Percentiles rank a stretch among this genome's conserved stretches.
phyloP scores from a whole-genome alignment of 2,329 filamentous ascomycete species.

The Ophioceras dolichostomum region DNA sequence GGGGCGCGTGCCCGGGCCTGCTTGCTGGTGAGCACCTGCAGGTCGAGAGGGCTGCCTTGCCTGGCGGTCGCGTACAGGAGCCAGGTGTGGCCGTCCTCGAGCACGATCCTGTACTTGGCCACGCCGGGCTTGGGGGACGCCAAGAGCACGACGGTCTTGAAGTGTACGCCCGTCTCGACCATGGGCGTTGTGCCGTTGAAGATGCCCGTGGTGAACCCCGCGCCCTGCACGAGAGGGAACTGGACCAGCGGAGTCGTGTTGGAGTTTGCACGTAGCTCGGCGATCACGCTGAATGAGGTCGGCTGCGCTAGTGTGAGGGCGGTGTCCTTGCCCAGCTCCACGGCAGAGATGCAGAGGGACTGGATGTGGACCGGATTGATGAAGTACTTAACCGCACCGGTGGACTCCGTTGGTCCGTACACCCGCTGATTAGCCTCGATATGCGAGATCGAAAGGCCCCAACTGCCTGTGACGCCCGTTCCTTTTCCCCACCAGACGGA shows the following conservation, averaged over 20 bases:
- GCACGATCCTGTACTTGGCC: constrained; percentile 61
- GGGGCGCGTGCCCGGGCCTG: constrained; percentile 50
- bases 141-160: constrained; percentile 49
- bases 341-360: constrained; percentile 67
- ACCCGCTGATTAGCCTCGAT: constrained; percentile 54
- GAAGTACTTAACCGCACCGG: constrained; percentile 57
- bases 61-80: constrained; percentile 61
- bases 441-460: constrained; percentile 69
- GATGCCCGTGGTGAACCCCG: constrained; percentile 71
- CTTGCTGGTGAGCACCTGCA: constrained; percentile 57
- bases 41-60: constrained; percentile 47
- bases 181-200: constrained; percentile 61
- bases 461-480: constrained; percentile 49
- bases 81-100: constrained; percentile 68
- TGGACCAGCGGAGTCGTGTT: constrained; percentile 48
- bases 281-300: constrained; percentile 49
- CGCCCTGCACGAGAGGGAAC: constrained; percentile 80
- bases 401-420: constrained; percentile 46
- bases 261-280: constrained; percentile 49
- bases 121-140: constrained; percentile 49
- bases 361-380: constrained; percentile 74
- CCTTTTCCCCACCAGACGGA: constrained; percentile 57
- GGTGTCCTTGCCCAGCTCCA: constrained; percentile 54
- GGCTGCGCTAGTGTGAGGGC: constrained; percentile 38
- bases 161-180: constrained; percentile 64